Conservation (phyloP, 2,329 filamentous ascomycete genomes). For the Epicoccum sorghinum region DNA sequence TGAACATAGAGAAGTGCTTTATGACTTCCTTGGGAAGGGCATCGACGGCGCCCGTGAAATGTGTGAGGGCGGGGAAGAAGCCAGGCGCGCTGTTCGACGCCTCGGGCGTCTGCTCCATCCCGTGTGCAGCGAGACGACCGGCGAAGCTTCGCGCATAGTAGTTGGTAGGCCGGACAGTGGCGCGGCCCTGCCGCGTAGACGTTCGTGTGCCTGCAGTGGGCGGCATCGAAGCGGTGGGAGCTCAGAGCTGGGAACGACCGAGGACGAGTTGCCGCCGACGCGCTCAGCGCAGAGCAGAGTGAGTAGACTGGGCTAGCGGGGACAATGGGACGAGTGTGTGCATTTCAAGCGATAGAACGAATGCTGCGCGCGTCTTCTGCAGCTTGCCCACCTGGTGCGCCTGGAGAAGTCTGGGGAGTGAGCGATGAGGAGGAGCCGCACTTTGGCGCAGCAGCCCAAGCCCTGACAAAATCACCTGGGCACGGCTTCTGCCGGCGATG, state of each 20-base stretch:
- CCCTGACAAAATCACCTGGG: constrained; percentile 26
- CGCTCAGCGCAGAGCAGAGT: constrained; percentile 24
- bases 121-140: constrained; percentile 43
- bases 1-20: constrained; percentile 91
- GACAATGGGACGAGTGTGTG: constrained; percentile 29
- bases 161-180: constrained; percentile 55
- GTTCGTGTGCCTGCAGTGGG: constrained; percentile 43
- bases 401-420: constrained; percentile 17
- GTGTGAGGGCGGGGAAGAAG: constrained; percentile 70
- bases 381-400: constrained; percentile 23
- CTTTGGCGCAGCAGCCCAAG: constrained; percentile 25
- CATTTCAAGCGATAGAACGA: constrained; percentile 36
- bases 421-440: constrained; percentile 19
- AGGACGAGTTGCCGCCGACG: constrained; percentile 23
- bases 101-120: constrained; percentile 47
- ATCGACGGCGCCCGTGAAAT: constrained; percentile 89
- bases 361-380: constrained; percentile 29
- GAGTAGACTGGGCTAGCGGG: constrained; percentile 23
- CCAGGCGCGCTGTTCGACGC: constrained; percentile 49
- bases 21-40: constrained; percentile 94
- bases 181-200: constrained; percentile 55
- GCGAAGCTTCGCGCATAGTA: constrained; percentile 59
- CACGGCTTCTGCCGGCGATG: constrained; percentile 11
- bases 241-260: constrained; percentile 24
- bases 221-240: constrained; percentile 39